phyloP scores from a whole-genome alignment of 2,329 filamentous ascomycete species.

The Thermothelomyces thermophilus region DNA sequence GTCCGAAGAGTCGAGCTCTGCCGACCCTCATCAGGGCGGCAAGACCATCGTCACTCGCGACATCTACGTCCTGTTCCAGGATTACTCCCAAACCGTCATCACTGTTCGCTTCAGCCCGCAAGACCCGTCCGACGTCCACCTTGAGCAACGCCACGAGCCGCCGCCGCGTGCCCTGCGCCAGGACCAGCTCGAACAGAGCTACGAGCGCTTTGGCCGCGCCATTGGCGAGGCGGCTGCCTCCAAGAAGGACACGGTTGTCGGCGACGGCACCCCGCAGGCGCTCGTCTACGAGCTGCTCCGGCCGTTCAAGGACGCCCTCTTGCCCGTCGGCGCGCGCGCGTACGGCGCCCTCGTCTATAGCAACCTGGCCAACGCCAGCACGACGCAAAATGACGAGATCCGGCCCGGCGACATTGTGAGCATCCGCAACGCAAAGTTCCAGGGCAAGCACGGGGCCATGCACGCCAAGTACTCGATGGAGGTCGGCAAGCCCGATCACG shows the following conservation, averaged over 20 bases:
- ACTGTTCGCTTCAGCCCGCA: slow-evolving; percentile 71
- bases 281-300: slow-evolving; percentile 75
- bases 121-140: slow-evolving; percentile 62
- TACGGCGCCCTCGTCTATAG: slow-evolving; percentile 91
- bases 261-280: slow-evolving; percentile 72
- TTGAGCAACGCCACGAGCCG: slow-evolving; percentile 82
- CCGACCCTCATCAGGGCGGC: slow-evolving; percentile 54
- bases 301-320: slow-evolving; percentile 65
- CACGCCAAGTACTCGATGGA: slow-evolving; percentile 88
- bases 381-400: slow-evolving; percentile 87
- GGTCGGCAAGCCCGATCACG: slow-evolving; percentile 82
- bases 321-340: slow-evolving; percentile 77
- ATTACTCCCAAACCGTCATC: slow-evolving; percentile 92
- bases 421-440: slow-evolving; percentile 87
- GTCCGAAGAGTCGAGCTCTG: slow-evolving; percentile 67
- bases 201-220: slow-evolving; percentile 71
- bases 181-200: slow-evolving; percentile 85
- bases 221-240: slow-evolving; percentile 64
- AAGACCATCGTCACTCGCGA: slow-evolving; percentile 69
- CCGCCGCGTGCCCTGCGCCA: slow-evolving; percentile 78
- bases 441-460: slow-evolving; percentile 92
- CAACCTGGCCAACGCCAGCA: slow-evolving; percentile 90
- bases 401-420: slow-evolving; percentile 84
- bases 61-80: slow-evolving; percentile 82
- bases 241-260: slow-evolving; percentile 74